Evolutionary conservation across 2,329 filamentous ascomycete species (phyloP), one percentile per base, ranked within the genome.

Genomic region (Alternaria longipes): DNA sequence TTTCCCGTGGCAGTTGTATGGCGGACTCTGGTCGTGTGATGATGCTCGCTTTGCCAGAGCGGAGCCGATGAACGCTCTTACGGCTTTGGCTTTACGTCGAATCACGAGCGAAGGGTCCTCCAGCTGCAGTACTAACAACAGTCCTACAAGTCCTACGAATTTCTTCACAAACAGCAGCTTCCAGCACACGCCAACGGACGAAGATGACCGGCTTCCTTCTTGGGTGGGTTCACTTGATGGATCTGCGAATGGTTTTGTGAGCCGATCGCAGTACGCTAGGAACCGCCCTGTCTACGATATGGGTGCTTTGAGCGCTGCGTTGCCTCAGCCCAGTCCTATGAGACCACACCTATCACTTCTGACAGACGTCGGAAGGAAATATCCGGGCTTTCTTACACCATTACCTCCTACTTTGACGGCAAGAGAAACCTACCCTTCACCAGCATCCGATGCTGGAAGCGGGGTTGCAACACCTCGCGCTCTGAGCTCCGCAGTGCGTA

Each of bases 1-100:
- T 54, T 79, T 80, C 52, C 78, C 78, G 0, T 80, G 78, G 78
- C 73, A 74, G 24, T 69, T 76, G 54, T 80, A 78, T 60, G 76
- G 76, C 11, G 73, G 75, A 32, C 68, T 80, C 12, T 79, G 77
- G 75, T 71, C 74, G 20, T 67, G 74, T 32, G 74, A 78, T 12
- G 76, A 79, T 51, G 74, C 74, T 44, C 74, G 78, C n/a, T 80
- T 80, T 59, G 75, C 78, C 49, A 69, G 72, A 34, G 65, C 68
- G 9, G 67, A 72, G 32, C 63, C 56, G 5, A 58, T 78, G 22
- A 69, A 70, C 11, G 44, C 69, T 26, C 50, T 71, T 8, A 68
- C 58, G 49, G 71, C 71, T 41, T 64, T 74, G 44, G 69, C 69
- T 30, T 63, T 78, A 46, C 73, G 75, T 41, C 66, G 67, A 4